Conservation (phyloP, 23 red algal genomes). For the Gracilaria gracilis region DNA sequence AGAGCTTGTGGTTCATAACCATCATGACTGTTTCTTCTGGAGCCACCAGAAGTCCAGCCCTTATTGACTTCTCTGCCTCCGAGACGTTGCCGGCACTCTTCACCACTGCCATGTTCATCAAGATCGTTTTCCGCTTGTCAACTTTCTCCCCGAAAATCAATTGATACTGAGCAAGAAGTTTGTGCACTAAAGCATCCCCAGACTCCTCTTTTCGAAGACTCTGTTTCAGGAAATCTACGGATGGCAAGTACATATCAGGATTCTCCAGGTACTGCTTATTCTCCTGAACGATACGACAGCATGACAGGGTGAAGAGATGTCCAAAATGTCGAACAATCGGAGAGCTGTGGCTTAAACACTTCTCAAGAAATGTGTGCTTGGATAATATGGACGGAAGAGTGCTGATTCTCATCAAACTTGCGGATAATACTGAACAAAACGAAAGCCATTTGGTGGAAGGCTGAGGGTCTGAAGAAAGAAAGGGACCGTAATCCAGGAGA, state of each 20-base stretch:
- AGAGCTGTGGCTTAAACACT: constrained; percentile 13
- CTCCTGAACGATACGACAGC: constrained; percentile 20
- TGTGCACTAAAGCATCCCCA: constrained; percentile 21
- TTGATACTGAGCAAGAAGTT: constrained; percentile 45
- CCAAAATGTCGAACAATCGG: constrained; percentile 28
- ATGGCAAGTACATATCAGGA: constrained; percentile 41
- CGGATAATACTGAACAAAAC: constrained; percentile 6
- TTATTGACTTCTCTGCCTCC: constrained; percentile 30
- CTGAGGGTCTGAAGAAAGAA: constrained; percentile 2
- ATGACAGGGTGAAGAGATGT: constrained; percentile 15
- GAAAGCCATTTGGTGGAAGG: constrained; percentile 47
- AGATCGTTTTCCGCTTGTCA: constrained; percentile 9
- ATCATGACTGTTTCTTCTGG: constrained; percentile 24
- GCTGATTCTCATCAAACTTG: constrained; percentile 17
- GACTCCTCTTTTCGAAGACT: background rate
- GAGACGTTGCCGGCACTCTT: background rate
- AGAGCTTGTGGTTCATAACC: constrained; percentile 2
- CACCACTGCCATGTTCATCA: constrained; percentile 13
- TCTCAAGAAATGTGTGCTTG: constrained; percentile 30
- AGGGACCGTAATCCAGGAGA: background rate
- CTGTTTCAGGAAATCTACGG: background rate
- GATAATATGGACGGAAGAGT: background rate
- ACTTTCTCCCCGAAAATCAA: background rate
- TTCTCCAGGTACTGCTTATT: background rate
- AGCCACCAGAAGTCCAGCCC: constrained; percentile 4